Evolutionary conservation across 768 basidiomycete genomes (phyloP).

Genomic region (Fomitopsis pulvina): DNA sequence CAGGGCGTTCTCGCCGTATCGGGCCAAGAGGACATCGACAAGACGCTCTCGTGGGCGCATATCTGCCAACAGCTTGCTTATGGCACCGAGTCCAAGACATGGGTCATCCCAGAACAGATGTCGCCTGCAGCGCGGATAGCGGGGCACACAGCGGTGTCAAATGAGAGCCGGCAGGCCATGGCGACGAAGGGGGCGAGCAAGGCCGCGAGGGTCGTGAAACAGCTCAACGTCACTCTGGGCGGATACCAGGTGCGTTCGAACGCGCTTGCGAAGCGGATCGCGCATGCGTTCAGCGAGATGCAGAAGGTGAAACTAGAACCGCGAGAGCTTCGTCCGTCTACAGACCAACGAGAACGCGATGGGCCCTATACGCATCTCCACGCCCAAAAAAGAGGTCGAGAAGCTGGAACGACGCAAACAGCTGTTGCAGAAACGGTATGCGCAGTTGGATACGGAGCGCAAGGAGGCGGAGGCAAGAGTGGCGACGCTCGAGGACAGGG

Average conservation of each 20-base stretch:
- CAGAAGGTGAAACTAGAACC: conserved; percentile 59
- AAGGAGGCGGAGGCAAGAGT: conserved; percentile 54
- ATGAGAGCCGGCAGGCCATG: conserved; percentile 64
- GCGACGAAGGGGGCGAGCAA: conserved; percentile 71
- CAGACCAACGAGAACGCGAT: conserved; percentile 64
- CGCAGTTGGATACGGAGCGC: conserved; percentile 72
- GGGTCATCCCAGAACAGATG: conserved; percentile 64
- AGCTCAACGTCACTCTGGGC: conserved; percentile 78
- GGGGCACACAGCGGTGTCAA: conserved; percentile 58
- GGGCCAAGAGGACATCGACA: conserved; percentile 55
- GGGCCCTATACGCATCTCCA: conserved; percentile 70
- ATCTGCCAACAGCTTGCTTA: conserved; percentile 58
- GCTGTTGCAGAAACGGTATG: conserved; percentile 74
- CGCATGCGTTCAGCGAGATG: conserved; percentile 65
- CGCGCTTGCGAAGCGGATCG: conserved; percentile 56
- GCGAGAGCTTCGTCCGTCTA: conserved; percentile 74
- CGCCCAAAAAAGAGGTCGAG: conserved; percentile 85
- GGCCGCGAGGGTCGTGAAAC: conserved; percentile 85
- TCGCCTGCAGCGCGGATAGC: conserved; percentile 50
- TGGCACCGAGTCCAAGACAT: conserved; percentile 46
- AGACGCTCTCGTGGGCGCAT: conserved; percentile 64
- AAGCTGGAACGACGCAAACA: conserved; percentile 70
- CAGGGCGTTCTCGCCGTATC: conserved; percentile 64
- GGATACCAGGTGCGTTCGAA: conserved; percentile 80
- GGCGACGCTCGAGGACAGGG: conserved; percentile 68